Conservation (phyloP, 345 rosid species). For the Eucalyptus viminalis region DNA sequence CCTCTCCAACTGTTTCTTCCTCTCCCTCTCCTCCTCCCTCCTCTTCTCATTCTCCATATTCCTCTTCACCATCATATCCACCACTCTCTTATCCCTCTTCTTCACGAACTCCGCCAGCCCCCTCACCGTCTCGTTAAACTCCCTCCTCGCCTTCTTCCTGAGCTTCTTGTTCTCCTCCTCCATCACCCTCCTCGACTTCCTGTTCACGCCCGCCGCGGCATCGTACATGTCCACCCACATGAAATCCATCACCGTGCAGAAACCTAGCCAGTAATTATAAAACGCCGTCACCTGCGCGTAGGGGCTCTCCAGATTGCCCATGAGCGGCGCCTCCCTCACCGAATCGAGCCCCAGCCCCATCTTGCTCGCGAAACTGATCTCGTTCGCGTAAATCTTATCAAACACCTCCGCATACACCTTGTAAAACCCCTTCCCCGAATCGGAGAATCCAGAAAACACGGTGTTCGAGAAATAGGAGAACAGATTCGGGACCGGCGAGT, state of each 20-base stretch:
- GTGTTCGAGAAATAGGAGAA: conserved; percentile 72
- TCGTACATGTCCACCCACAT: conserved; percentile 80
- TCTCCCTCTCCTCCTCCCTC: conserved; percentile 66
- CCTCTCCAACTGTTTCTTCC: conserved; percentile 52
- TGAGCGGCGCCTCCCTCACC: conserved; percentile 64
- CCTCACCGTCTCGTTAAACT: conserved; percentile 75
- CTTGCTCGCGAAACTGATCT: conserved; percentile 43
- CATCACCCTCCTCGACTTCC: conserved; percentile 74
- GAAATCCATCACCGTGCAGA: conserved; percentile 79
- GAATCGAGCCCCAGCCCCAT: conserved; percentile 47
- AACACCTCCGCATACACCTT: conserved; percentile 76
- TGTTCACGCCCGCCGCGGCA: conserved; percentile 53
- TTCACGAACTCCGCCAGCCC: conserved; percentile 74
- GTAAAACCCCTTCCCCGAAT: conserved; percentile 69
- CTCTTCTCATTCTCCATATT: conserved; percentile 54
- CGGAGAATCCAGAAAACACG: conserved; percentile 57
- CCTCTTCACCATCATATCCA: conserved; percentile 64
- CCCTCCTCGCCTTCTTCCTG: conserved; percentile 76
- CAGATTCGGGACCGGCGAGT: conserved; percentile 52
- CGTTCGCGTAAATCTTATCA: conserved; percentile 43
- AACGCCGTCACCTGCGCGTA: conserved; percentile 76
- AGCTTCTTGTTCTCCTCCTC: conserved; percentile 93
- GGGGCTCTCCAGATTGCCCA: conserved; percentile 80
- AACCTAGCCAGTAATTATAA: conserved; percentile 78
- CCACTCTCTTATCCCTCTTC: conserved; percentile 94